phyloP scores from a whole-genome alignment of 352 stramenopile genomes.

The Hyaloperonospora brassicae region DNA sequence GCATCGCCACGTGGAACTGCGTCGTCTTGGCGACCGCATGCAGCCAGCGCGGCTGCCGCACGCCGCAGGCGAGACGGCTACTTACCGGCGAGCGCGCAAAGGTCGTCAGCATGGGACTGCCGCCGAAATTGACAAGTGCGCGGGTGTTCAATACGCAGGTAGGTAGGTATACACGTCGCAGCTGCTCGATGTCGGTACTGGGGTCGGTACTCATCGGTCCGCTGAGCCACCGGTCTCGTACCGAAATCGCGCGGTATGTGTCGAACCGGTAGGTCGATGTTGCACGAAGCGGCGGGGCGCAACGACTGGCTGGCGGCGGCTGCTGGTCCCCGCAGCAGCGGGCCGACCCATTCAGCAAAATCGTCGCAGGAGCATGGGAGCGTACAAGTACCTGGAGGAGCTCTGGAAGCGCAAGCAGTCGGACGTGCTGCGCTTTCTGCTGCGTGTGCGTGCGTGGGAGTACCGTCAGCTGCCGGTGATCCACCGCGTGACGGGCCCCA shows the following conservation, averaged over 20 bases:
- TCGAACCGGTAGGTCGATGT: no score
- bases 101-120: slow-evolving; percentile 8
- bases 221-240: no score
- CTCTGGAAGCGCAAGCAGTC: slow-evolving; percentile 99
- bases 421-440: slow-evolving; percentile 98
- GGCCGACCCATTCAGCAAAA: slow-evolving; percentile 34
- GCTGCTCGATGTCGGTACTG: no score
- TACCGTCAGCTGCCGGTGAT: slow-evolving; percentile 99
- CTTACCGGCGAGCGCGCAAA: slow-evolving; percentile 2
- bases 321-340: background rate
- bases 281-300: background rate
- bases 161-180: background rate
- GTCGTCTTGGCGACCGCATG: slow-evolving; percentile 14
- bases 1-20: slow-evolving; percentile 58
- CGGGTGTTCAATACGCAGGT: no score
- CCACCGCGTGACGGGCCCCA: slow-evolving; percentile 89
- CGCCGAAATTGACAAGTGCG: background rate
- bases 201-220: no score
- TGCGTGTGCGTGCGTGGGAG: slow-evolving; percentile 96
- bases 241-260: no score
- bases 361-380: slow-evolving; percentile 88
- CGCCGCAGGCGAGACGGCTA: background rate
- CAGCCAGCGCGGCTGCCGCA: slow-evolving; percentile 3
- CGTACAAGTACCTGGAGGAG: slow-evolving; percentile 99
- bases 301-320: slow-evolving; percentile 13